Conservation (phyloP, 345 rosid species). For the Cardamine resedifolia region DNA sequence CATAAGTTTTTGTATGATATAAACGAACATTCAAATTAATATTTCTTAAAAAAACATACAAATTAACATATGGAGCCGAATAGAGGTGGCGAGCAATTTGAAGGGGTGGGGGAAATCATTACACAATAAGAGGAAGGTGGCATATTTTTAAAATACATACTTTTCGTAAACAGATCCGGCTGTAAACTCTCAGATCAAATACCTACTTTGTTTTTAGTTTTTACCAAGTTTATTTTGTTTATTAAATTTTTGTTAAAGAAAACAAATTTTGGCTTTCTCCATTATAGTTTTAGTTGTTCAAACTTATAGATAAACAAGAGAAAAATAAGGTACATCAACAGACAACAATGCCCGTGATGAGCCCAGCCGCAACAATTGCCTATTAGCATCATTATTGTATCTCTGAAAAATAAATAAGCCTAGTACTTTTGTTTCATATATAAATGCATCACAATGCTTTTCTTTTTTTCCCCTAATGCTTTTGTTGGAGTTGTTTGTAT, state of each 20-base stretch:
- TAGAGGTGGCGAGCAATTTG: too few species aligned
- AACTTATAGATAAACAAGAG: too few species aligned
- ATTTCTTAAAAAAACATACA: background rate
- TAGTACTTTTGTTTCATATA: background rate
- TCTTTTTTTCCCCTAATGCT: background rate
- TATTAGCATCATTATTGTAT: slow-evolving; percentile 6
- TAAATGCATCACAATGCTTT: background rate
- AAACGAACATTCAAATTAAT: background rate
- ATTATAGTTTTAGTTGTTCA: too few species aligned
- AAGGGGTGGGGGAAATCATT: background rate
- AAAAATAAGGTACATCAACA: too few species aligned
- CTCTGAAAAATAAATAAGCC: background rate
- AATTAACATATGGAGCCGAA: background rate
- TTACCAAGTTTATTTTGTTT: background rate
- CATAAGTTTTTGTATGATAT: background rate
- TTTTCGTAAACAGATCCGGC: background rate
- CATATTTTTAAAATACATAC: background rate
- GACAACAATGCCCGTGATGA: background rate
- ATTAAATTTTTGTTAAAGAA: background rate
- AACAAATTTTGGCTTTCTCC: background rate
- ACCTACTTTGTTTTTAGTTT: background rate
- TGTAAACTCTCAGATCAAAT: background rate
- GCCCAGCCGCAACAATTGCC: background rate
- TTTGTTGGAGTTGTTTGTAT: background rate
- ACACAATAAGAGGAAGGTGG: background rate